These are phyloP conservation scores for Primulina huaijiensis DNA, from an alignment of 257 asterid species.

Conservation along the genomic window DNA sequence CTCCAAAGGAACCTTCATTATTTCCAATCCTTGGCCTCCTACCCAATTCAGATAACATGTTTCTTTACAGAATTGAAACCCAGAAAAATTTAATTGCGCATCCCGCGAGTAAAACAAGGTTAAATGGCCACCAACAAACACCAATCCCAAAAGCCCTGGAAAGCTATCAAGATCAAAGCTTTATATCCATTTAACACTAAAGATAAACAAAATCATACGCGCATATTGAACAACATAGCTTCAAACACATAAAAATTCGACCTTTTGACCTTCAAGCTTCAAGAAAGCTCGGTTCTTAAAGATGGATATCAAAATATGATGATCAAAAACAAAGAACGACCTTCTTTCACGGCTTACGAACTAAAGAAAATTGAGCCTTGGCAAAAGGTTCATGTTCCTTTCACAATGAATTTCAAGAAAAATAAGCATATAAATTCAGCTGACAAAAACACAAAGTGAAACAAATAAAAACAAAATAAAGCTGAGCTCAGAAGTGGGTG, in stretches of 20 bases:
- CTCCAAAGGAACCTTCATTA: slow-evolving; percentile 73
- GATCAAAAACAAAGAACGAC: slow-evolving; percentile 31
- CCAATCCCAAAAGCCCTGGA: slow-evolving; percentile 31
- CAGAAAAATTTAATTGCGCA: slow-evolving; percentile 27
- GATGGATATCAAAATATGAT: slow-evolving; percentile 25
- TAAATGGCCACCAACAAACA: slow-evolving; percentile 25
- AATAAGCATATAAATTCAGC: slow-evolving; percentile 14
- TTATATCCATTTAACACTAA: slow-evolving; percentile 16
- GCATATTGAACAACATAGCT: slow-evolving; percentile 26
- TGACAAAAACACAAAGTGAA: background rate
- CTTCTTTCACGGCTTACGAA: slow-evolving; percentile 25
- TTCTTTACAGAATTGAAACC: slow-evolving; percentile 25
- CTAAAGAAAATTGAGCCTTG: slow-evolving; percentile 23
- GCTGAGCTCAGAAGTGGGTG: slow-evolving; percentile 22
- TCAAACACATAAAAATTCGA: slow-evolving; percentile 33
- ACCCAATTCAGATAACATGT: slow-evolving; percentile 71
- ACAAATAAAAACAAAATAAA: background rate
- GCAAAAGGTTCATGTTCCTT: slow-evolving; percentile 26
- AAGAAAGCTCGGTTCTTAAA: slow-evolving; percentile 23
- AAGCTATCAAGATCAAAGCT: slow-evolving; percentile 25
- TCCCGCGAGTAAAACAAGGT: slow-evolving; percentile 21
- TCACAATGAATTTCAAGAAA: slow-evolving; percentile 29
- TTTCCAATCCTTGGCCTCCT: slow-evolving; percentile 71
- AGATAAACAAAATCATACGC: slow-evolving; percentile 24
- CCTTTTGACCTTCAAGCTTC: slow-evolving; percentile 38